These are phyloP conservation scores for Diaporthe ampelina DNA, from an alignment of 2,329 filamentous ascomycete genomes.

Conservation along the genomic window DNA sequence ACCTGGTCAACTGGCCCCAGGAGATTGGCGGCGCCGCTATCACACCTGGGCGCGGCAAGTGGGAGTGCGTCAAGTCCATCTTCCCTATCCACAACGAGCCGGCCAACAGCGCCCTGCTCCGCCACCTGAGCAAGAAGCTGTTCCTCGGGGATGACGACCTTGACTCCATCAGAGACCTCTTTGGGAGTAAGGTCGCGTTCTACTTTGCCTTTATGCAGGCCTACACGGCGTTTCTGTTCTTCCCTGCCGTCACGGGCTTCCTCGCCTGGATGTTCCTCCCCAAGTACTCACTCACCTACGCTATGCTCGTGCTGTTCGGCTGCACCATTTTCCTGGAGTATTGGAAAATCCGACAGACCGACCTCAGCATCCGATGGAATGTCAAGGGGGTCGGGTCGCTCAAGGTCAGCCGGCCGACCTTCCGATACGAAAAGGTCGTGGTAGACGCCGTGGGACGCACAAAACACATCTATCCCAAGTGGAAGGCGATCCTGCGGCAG, in stretches of 20 bases:
- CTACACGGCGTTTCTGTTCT: slow-evolving; percentile 79
- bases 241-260: slow-evolving; percentile 78
- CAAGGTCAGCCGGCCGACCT: slow-evolving; percentile 75
- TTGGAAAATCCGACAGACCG: slow-evolving; percentile 82
- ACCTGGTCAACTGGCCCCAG: slow-evolving; percentile 72
- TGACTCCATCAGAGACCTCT: slow-evolving; percentile 72
- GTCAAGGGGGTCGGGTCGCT: slow-evolving; percentile 77
- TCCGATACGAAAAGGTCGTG: slow-evolving; percentile 72
- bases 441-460: slow-evolving; percentile 75
- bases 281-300: slow-evolving; percentile 79
- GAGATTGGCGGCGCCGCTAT: slow-evolving; percentile 74
- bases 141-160: slow-evolving; percentile 65
- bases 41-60: slow-evolving; percentile 69
- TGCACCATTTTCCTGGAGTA: slow-evolving; percentile 82
- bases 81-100: slow-evolving; percentile 74
- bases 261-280: slow-evolving; percentile 77
- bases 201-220: slow-evolving; percentile 88
- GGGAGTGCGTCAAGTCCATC: slow-evolving; percentile 71
- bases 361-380: slow-evolving; percentile 80
- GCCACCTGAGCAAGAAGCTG: slow-evolving; percentile 67
- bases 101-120: slow-evolving; percentile 69
- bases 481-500: slow-evolving; percentile 75
- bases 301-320: slow-evolving; percentile 76
- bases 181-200: slow-evolving; percentile 79
- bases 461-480: slow-evolving; percentile 72